Conservation (phyloP, 768 basidiomycete species). For the Porpolomopsis calyptriformis region DNA sequence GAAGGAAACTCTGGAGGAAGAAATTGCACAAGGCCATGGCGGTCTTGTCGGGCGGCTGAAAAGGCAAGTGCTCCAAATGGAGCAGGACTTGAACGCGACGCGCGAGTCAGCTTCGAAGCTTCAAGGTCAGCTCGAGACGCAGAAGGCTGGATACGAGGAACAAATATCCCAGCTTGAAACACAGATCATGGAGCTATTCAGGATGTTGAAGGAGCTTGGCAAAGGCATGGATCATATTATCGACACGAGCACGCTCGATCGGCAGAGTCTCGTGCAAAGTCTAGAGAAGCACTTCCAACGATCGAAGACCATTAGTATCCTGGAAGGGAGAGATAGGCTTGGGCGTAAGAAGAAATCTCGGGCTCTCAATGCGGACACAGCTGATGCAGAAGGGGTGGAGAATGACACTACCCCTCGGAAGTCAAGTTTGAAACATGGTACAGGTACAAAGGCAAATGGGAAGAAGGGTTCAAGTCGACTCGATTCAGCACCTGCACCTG, state of each 20-base stretch:
- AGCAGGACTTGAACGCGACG: constrained; percentile 69
- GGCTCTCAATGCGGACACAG: constrained; percentile 8
- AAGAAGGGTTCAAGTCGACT: constrained; percentile 22
- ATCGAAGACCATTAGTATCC: constrained; percentile 70
- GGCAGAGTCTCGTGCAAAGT: constrained; percentile 68
- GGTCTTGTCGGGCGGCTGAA: constrained; percentile 82
- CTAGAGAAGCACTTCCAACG: constrained; percentile 78
- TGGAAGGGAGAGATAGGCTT: constrained; percentile 58
- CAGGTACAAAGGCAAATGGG: constrained; percentile 20
- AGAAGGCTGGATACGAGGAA: constrained; percentile 74
- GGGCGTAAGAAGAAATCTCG: constrained; percentile 19
- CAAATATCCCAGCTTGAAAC: constrained; percentile 80
- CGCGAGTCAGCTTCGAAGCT: constrained; percentile 69
- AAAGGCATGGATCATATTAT: constrained; percentile 67
- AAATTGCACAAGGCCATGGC: constrained; percentile 69
- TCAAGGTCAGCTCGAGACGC: constrained; percentile 65
- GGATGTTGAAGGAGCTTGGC: constrained; percentile 83
- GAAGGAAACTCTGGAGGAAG: constrained; percentile 74
- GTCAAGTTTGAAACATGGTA: constrained; percentile 30
- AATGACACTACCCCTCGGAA: constrained; percentile 55
- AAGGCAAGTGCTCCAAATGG: constrained; percentile 51
- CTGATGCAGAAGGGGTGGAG: constrained; percentile 28
- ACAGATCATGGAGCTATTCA: constrained; percentile 88
- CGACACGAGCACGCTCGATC: constrained; percentile 62
- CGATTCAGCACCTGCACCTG: constrained; percentile 19